Evolutionary conservation across 148 eudicot genomes (phyloP), one percentile per base, ranked within the genome.

Genomic region (Rheum nobile): DNA sequence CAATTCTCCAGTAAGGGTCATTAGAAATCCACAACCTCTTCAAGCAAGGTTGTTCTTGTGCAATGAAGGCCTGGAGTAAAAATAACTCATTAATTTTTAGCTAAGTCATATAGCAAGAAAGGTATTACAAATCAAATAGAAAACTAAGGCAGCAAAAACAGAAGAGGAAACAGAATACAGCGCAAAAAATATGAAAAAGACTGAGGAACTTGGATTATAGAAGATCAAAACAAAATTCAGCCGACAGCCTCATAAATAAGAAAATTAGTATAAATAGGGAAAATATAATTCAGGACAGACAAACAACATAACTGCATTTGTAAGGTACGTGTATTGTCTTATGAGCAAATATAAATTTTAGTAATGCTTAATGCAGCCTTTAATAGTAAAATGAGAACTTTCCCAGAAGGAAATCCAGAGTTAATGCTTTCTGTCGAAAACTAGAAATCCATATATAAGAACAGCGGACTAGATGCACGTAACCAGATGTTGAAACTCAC

Each of bases 41-140:
- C 61, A 91, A 81, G 83, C 93, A 88, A 17, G 79, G 77, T 76
- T 91, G 97, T 79, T 95, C 98, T 85, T 95, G 98, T 12, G 98
- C 98, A 77, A 95, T 90, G 72, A 95, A 95, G 16, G 83, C 80
- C 98, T 94, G 91, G 83, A 83, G 57, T 37, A 74, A 75, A 43
- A 26, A 74, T 37, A 10, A 67, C 19, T 54, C 29, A 28, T 55
- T 11, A 71, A 68, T 59, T 22, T 77, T 48, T 4, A 31, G 50
- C n/a, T 59, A 65, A n/a, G 24, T 31, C 38, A 65, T 32, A 14
- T 16, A 57, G 67, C 32, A 28, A 57, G 67, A 57, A 57, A 54
- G 11, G 61, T 54, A 54, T 21, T 24, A 22, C 21, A 21, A 12
- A 54, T 54, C 29, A 54, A 22, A 54, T 9, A 28, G 67, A 26